Conservation (phyloP, 768 basidiomycete genomes). For the Guyanaporus albipodus region DNA sequence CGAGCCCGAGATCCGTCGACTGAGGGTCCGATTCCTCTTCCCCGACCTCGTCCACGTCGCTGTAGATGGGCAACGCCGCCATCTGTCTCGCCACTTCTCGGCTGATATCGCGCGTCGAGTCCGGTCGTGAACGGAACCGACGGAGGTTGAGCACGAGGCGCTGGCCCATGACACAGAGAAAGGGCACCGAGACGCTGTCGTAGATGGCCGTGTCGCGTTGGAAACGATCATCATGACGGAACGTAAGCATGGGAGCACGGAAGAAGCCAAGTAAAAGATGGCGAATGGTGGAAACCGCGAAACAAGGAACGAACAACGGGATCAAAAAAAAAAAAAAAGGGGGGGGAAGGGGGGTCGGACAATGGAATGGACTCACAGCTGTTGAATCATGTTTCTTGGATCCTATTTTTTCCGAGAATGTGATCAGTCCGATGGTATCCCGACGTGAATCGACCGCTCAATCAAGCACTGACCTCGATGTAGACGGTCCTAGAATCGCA, state of each 20-base stretch:
- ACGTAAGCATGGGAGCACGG: too few relatives aligned
- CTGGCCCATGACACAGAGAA: conserved; percentile 17
- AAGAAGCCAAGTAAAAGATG: too few relatives aligned
- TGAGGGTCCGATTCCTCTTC: not conserved
- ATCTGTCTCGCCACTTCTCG: conserved; percentile 11
- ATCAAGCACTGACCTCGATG: not conserved
- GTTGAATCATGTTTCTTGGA: conserved; percentile 10
- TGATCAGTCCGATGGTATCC: not conserved
- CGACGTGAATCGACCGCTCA: not conserved
- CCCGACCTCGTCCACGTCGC: too few relatives aligned
- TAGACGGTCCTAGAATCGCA: conserved; percentile 8
- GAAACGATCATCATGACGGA: too few relatives aligned
- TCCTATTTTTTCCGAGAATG: conserved; percentile 4
- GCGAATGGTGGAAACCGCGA: too few relatives aligned
- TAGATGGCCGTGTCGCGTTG: not conserved
- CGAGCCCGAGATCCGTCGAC: too few relatives aligned
- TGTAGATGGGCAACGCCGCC: not conserved
- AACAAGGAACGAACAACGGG: too few relatives aligned
- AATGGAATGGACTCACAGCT: conserved; percentile 8
- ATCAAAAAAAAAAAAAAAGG: not conserved
- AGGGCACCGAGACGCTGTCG: conserved; percentile 7
- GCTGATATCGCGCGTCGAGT: conserved; percentile 14
- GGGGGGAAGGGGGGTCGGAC: too few relatives aligned
- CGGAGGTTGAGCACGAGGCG: conserved; percentile 24
- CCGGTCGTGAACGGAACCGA: not conserved